These are phyloP conservation scores for Ogataea dorogensis DNA, from an alignment of 805 yeast genomes.

Conservation along the genomic window DNA sequence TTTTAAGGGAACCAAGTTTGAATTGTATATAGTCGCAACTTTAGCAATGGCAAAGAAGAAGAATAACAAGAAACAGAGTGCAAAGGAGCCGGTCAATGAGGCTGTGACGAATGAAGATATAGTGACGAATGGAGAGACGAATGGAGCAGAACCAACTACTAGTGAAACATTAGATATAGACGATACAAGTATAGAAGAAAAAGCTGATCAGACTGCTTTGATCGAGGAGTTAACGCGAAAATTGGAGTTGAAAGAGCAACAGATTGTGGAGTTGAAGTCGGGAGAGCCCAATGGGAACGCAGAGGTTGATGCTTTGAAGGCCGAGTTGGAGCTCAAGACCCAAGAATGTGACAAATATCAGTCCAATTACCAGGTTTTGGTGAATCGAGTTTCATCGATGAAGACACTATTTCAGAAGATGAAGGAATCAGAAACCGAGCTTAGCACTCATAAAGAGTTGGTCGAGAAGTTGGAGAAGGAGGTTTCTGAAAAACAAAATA, in stretches of 20 bases:
- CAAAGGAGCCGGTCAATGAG: slow-evolving; percentile 1
- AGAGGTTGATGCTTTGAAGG: slow-evolving; percentile 18
- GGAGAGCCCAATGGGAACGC: not conserved
- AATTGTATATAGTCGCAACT: not conserved
- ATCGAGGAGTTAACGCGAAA: slow-evolving; percentile 4
- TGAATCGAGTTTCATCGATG: slow-evolving; percentile 69
- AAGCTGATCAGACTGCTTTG: not conserved
- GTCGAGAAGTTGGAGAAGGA: slow-evolving; percentile 33
- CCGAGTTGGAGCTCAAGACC: slow-evolving; percentile 36
- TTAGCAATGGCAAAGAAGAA: slow-evolving; percentile 8
- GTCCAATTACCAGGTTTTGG: slow-evolving; percentile 56
- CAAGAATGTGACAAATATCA: slow-evolving; percentile 58
- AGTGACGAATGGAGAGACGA: slow-evolving; percentile 5
- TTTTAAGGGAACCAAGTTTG: not conserved
- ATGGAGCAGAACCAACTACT: not conserved
- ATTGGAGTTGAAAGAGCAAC: slow-evolving; percentile 9
- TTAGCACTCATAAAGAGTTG: slow-evolving; percentile 45
- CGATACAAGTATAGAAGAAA: not conserved
- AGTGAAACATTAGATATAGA: slow-evolving; percentile 1
- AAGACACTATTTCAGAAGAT: slow-evolving; percentile 68
- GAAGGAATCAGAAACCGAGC: slow-evolving; percentile 65
- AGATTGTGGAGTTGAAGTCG: slow-evolving; percentile 1
- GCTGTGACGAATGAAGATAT: not conserved
- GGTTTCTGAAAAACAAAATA: slow-evolving; percentile 34
- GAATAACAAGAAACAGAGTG: slow-evolving; percentile 7